Percentiles rank a stretch among this genome's conserved stretches.
phyloP scores from a whole-genome alignment of 495 filamentous ascomycete species.

The Neurospora intermedia region DNA sequence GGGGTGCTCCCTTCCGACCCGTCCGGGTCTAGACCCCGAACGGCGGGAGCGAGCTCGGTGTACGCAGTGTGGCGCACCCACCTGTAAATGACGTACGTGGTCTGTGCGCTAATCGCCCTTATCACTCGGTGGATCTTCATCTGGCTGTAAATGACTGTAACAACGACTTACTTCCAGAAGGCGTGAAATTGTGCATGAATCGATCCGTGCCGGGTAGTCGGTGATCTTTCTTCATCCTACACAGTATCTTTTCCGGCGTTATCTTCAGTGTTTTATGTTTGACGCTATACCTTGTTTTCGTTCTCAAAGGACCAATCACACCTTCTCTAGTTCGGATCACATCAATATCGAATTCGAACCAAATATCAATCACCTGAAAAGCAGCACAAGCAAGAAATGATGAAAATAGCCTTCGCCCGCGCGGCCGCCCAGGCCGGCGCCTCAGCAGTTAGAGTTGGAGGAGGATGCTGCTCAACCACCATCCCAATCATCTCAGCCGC shows the following conservation, averaged over 20 bases:
- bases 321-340: not conserved
- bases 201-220: not conserved
- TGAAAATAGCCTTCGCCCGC: not conserved
- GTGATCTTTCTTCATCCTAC: not conserved
- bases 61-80: not conserved
- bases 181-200: not conserved
- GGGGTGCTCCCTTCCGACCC: not conserved
- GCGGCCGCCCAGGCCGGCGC: not conserved
- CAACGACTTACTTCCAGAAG: not conserved
- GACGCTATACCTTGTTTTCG: too few species aligned
- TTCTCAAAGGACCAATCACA: not conserved
- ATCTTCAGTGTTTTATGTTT: too few species aligned
- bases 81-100: conserved; percentile 8
- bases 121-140: not conserved
- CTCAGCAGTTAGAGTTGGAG: not conserved
- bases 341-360: not conserved
- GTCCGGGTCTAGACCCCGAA: not conserved
- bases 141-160: not conserved
- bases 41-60: not conserved
- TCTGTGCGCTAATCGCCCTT: conserved; percentile 2
- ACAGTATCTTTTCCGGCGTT: not conserved
- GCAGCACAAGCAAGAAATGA: not conserved
- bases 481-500: not conserved
- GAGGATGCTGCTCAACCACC: not conserved
- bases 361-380: too few species aligned